A percentile compares a stretch with the other conserved stretches of the same genome.
These are phyloP conservation scores for Peribolospora baueri DNA, from an alignment of 768 basidiomycete genomes.

Conservation along the genomic window DNA sequence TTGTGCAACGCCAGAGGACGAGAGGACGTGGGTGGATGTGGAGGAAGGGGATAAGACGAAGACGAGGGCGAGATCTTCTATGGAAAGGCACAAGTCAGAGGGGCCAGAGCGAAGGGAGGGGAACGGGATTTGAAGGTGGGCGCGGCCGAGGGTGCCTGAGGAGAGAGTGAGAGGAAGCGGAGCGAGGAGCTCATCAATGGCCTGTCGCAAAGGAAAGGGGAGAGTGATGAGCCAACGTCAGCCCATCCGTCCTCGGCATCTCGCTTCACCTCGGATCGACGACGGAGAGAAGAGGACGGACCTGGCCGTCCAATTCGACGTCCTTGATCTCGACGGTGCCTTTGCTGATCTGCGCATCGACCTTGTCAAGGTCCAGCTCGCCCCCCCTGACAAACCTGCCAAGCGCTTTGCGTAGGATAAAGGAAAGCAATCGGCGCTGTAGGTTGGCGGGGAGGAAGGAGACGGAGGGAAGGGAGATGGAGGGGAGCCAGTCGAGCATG, in stretches of 20 bases:
- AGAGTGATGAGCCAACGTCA: neutral
- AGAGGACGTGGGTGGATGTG: too few relatives aligned
- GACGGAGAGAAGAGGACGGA: constrained; percentile 20
- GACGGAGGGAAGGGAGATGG: constrained; percentile 17
- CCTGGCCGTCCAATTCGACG: constrained; percentile 51
- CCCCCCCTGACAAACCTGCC: constrained; percentile 73
- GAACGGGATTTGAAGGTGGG: constrained; percentile 48
- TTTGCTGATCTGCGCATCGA: constrained; percentile 79
- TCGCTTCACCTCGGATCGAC: constrained; percentile 1
- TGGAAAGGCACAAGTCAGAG: constrained; percentile 11
- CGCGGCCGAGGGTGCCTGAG: constrained; percentile 45
- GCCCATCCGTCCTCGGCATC: neutral
- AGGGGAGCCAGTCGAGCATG: constrained; percentile 1
- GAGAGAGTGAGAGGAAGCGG: constrained; percentile 42
- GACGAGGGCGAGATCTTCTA: constrained; percentile 15
- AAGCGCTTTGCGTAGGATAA: constrained; percentile 53
- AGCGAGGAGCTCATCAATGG: constrained; percentile 46
- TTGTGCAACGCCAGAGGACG: too few relatives aligned
- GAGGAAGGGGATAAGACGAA: constrained; percentile 3
- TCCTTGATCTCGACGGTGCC: constrained; percentile 69
- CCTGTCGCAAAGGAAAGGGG: constrained; percentile 24
- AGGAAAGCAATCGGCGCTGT: constrained; percentile 72
- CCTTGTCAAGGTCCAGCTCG: constrained; percentile 60
- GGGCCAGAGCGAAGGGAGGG: constrained; percentile 16
- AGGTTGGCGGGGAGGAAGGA: constrained; percentile 29